Conservation (phyloP, 1,139 yeast species). For the Kodamaea derodonti region DNA sequence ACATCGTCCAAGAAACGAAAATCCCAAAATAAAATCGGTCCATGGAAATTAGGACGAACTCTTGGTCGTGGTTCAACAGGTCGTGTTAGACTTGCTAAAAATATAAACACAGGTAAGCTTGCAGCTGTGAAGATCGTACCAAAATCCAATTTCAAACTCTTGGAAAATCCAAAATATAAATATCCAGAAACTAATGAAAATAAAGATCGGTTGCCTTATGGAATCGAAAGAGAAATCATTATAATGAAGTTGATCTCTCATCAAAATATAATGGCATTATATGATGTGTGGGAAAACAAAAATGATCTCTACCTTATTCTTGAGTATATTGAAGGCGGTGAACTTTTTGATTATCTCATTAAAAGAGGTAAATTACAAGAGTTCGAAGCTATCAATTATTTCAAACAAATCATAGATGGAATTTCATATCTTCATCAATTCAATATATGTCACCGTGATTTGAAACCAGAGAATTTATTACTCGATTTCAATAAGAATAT, state of each 20-base stretch:
- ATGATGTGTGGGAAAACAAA: slow-evolving; percentile 98
- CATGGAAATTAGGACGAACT: slow-evolving; percentile 95
- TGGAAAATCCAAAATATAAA: slow-evolving; percentile 50
- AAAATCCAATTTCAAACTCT: slow-evolving; percentile 58
- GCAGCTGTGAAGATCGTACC: slow-evolving; percentile 98
- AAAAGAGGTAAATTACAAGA: slow-evolving; percentile 87
- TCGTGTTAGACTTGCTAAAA: slow-evolving; percentile 87
- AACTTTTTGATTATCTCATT: slow-evolving; percentile 84
- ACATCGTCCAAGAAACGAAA: slow-evolving; percentile 49
- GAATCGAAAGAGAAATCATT: slow-evolving; percentile 94
- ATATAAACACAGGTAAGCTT: slow-evolving; percentile 74
- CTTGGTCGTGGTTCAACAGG: slow-evolving; percentile 96
- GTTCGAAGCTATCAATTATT: slow-evolving; percentile 82
- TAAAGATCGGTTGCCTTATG: slow-evolving; percentile 73
- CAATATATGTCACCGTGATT: slow-evolving; percentile 91
- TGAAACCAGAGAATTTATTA: slow-evolving; percentile 90
- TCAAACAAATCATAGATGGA: slow-evolving; percentile 88
- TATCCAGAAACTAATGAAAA: slow-evolving; percentile 17
- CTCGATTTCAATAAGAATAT: slow-evolving; percentile 84
- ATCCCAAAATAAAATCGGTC: slow-evolving; percentile 79
- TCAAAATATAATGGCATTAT: slow-evolving; percentile 90
- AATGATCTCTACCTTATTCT: slow-evolving; percentile 86
- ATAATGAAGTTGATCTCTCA: slow-evolving; percentile 89
- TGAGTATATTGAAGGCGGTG: slow-evolving; percentile 98
- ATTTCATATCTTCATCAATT: slow-evolving; percentile 91